Percentiles rank a stretch among this genome's conserved stretches.
Evolutionary conservation across 352 stramenopile species (phyloP).

Genomic region (Globisporangium apiculatum): DNA sequence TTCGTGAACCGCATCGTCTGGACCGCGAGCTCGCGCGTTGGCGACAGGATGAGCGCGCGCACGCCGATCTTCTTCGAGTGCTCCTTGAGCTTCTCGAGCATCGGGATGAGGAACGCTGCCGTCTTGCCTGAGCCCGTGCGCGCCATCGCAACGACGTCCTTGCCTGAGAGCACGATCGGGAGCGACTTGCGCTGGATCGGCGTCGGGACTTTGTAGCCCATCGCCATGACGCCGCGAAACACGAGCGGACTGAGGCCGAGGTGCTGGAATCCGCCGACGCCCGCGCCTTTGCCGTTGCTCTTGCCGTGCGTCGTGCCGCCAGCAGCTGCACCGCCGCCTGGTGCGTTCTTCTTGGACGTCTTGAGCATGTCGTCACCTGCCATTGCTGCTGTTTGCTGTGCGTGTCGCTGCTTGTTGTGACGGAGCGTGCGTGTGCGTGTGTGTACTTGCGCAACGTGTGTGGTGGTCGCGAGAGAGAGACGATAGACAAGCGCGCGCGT

Average conservation of each 20-base stretch:
- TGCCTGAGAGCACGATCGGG: conserved; percentile 93
- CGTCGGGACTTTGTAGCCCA: conserved; percentile 97
- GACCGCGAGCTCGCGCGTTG: conserved; percentile 97
- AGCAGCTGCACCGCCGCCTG: conserved; percentile 5
- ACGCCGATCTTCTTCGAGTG: conserved; percentile 88
- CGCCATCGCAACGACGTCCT: conserved; percentile 98
- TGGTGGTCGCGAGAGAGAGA: too few species aligned
- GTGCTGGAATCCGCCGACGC: conserved; percentile 79
- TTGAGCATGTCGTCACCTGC: conserved; percentile 64
- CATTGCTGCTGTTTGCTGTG: conserved; percentile 19
- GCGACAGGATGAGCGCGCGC: conserved; percentile 90
- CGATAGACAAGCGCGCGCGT: too few species aligned
- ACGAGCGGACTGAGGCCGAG: conserved; percentile 70
- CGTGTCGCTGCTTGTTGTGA: too few species aligned
- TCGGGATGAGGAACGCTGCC: conserved; percentile 95
- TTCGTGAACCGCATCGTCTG: conserved; percentile 93
- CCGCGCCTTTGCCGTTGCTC: conserved; percentile 71
- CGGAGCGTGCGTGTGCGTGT: too few species aligned
- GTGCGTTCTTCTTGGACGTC: conserved; percentile 29
- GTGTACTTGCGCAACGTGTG: too few species aligned
- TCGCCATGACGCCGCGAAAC: conserved; percentile 86
- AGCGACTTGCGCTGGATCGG: conserved; percentile 98
- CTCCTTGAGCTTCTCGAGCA: conserved; percentile 95
- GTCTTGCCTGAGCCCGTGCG: conserved; percentile 98
- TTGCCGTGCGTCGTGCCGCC: conserved; percentile 57